phyloP scores from a whole-genome alignment of 169 alveolate species.

The Neospora caninum region DNA sequence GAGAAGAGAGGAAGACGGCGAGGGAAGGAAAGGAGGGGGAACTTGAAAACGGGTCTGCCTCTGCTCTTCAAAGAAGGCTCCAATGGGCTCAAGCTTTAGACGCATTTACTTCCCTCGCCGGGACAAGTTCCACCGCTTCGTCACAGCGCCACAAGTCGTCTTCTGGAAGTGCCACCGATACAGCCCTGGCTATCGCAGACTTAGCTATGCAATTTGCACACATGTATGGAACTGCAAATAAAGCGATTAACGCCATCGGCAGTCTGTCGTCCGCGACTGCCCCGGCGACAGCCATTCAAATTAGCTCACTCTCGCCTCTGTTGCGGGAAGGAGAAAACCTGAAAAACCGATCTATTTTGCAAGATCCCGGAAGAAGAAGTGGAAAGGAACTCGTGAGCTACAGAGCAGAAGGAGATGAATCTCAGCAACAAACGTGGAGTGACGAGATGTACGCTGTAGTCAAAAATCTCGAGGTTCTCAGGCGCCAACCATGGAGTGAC shows the following conservation, averaged over 20 bases:
- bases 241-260: neutral
- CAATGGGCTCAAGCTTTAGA: constrained; percentile 1
- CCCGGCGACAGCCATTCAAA: neutral
- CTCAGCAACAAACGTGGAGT: neutral
- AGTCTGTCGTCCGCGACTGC: neutral
- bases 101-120: neutral
- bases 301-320: neutral
- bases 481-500: neutral
- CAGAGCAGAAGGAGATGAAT: neutral
- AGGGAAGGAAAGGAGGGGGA: neutral
- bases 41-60: neutral
- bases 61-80: neutral
- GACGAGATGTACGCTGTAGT: neutral
- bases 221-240: neutral
- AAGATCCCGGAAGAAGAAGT: neutral
- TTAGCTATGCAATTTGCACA: neutral
- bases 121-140: neutral
- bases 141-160: neutral
- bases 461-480: neutral
- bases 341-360: neutral
- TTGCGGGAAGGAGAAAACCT: neutral
- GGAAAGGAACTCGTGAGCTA: neutral
- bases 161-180: neutral
- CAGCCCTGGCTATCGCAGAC: constrained; percentile 12
- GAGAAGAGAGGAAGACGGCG: neutral